Base-by-base conservation (phyloP, 2,329 filamentous ascomycete genomes). In the Basipetospora chlamydospora region DNA sequence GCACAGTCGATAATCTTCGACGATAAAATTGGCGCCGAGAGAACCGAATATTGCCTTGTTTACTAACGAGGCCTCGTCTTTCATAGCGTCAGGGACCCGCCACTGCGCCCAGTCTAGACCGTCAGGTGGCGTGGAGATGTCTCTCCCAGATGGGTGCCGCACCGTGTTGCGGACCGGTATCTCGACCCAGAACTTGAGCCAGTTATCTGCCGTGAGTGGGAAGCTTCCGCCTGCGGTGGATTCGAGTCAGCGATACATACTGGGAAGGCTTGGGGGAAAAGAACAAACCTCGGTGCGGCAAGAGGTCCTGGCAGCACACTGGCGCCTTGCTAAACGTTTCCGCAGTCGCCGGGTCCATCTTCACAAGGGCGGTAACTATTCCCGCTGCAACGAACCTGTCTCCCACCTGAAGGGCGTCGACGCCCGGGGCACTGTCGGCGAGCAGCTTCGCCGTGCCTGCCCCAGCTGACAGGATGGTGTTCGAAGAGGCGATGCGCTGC, bases 1-100 rank as follows among this genome's bases (percentile, higher is more conserved):
- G 63, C 75, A 80, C 40, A 80, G 71, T 5, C 76, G 64, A 47
- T 77, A 67, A 47, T 76, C 70, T 39, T 67, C 66, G 52, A 75
- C 65, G 42, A 69, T 64, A 72, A 70, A 77, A 29, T 55, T 49
- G 10, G 59, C 61, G 22, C 66, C 65, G 15, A 66, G 65, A 33
- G 64, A 61, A 7, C 73, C 75, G 44, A 76, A 79, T 43, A 75
- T 77, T 1, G 70, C 60, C 31, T 65, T 55, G 39, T 67, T 70
- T 3, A 70, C 65, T 30, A 69, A 56, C n/a, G 61, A 49, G 26
- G 79, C 70, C 41, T 79, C 74, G 28, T 70, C 56, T 49, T 73
- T 70, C 8, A 79, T 58, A 15, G 55, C 53, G 2, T 54, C 55
- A 0, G 74, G 46, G 1, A 78, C 69, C 18, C 72, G 61, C 74